phyloP scores from a whole-genome alignment of 768 basidiomycete species.

The Mycena galericulata region DNA sequence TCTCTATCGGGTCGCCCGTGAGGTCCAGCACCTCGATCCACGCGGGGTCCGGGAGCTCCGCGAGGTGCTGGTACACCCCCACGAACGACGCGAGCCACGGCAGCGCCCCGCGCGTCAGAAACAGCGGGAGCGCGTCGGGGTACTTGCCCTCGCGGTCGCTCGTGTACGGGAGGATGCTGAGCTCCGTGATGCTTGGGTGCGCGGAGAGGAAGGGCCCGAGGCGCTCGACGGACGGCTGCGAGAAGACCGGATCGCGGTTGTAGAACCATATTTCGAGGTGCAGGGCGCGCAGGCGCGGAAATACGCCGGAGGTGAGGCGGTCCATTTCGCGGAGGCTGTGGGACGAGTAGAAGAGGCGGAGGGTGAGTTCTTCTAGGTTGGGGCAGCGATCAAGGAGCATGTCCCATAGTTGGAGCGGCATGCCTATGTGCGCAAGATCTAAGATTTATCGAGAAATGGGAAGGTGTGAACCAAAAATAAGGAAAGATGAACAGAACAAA shows the following conservation, averaged over 20 bases:
- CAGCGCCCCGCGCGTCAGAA: slow-evolving; percentile 3
- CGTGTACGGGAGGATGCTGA: slow-evolving; percentile 8
- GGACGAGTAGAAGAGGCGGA: slow-evolving; percentile 12
- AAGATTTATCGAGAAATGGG: too few species aligned
- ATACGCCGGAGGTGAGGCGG: background rate
- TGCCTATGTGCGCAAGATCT: background rate
- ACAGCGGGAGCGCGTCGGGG: background rate
- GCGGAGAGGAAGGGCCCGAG: slow-evolving; percentile 21
- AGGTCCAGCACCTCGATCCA: slow-evolving; percentile 13
- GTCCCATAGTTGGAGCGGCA: slow-evolving; percentile 36
- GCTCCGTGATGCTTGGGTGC: slow-evolving; percentile 5
- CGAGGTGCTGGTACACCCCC: slow-evolving; percentile 20
- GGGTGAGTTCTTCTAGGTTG: slow-evolving; percentile 47
- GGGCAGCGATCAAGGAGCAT: slow-evolving; percentile 30
- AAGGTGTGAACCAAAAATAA: background rate
- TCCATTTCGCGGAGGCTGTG: slow-evolving; percentile 10
- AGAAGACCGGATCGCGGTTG: background rate
- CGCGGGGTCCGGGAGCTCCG: slow-evolving; percentile 7
- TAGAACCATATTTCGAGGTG: slow-evolving; percentile 11
- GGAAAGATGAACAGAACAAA: too few species aligned
- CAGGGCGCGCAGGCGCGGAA: slow-evolving; percentile 5
- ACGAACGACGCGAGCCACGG: slow-evolving; percentile 1
- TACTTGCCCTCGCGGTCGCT: too few species aligned
- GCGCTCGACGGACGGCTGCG: background rate
- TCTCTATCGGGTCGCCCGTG: slow-evolving; percentile 2